These are phyloP conservation scores for Ceriops zippeliana DNA, from an alignment of 345 rosid genomes.

Conservation along the genomic window DNA sequence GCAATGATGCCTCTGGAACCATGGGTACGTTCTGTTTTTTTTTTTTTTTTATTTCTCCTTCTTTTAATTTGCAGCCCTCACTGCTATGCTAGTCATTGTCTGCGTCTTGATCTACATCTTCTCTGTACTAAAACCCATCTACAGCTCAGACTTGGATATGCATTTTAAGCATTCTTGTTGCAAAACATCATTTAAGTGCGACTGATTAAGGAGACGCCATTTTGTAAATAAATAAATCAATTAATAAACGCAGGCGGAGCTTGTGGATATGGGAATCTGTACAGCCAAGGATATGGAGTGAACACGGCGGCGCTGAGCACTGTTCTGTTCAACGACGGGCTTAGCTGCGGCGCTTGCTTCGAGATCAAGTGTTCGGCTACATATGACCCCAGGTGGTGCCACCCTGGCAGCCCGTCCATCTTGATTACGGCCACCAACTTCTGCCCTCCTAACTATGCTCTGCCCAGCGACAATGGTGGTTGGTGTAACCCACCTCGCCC, in stretches of 20 bases:
- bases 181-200: too few species aligned
- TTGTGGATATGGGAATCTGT: constrained; percentile 71
- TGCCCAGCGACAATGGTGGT: constrained; percentile 63
- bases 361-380: constrained; percentile 51
- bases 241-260: constrained; percentile 53
- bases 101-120: too few species aligned
- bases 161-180: too few species aligned
- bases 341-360: constrained; percentile 65
- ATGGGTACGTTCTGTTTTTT: constrained; percentile 18
- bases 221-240: neutral
- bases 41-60: neutral
- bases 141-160: too few species aligned
- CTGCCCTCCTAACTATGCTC: constrained; percentile 71
- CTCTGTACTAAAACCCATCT: too few species aligned
- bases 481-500: constrained; percentile 81
- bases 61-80: neutral
- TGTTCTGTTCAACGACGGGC: constrained; percentile 59
- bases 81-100: neutral
- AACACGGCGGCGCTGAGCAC: constrained; percentile 67
- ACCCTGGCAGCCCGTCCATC: constrained; percentile 47
- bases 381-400: constrained; percentile 63
- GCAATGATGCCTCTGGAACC: constrained; percentile 35
- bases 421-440: constrained; percentile 73
- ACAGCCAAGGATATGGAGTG: constrained; percentile 62
- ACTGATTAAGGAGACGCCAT: neutral